Base-by-base conservation (phyloP, 495 filamentous ascomycete genomes). In the Penicillium mononematosum region DNA sequence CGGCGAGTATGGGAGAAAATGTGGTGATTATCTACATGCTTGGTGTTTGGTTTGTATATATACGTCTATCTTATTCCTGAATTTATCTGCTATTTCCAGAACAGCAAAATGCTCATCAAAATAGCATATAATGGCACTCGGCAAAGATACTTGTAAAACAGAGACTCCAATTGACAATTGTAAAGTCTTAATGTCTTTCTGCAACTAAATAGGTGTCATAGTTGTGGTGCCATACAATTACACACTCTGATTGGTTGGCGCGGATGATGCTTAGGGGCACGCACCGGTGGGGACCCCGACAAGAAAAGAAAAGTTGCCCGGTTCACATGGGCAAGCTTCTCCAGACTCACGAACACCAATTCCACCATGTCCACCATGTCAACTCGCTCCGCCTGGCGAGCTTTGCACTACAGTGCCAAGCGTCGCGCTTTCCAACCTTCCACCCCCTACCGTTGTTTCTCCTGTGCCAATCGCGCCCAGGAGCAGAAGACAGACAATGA, bases 401-500 rank as follows among this genome's bases (percentile, higher is more conserved):
- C 64, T 39, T 43, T 77, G 62, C 66, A 70, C 56, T 56, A 65
- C 39, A 66, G 65, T 50, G 58, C 72, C 1, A 65, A 68, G 44
- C 68, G 65, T 54, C 67, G 66, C 51, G 53, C 64, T 7, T 58
- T 58, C 48, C 61, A 68, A 14, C 51, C 67, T 0, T 38, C 66
- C 14, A 65, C 67, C 27, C 71, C 75, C 38, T 79, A 80, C 62
- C 73, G 82, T 55, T 79, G 78, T 65, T 81, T 87, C 60, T 83
- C 82, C 43, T 82, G 78, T 69, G 76, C 83, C 22, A 57, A 62
- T 44, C 76, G 65, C 24, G 67, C 72, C 45, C 74, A 81, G 55
- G 72, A 79, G 24, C 75, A 75, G 55, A 64, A 59, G 63, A 53
- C 75, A 50, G 64, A 77, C 64, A 71, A 82, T 55, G 80, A 85